phyloP scores from a whole-genome alignment of 441 rosid species.

The Mallotus repandus region DNA sequence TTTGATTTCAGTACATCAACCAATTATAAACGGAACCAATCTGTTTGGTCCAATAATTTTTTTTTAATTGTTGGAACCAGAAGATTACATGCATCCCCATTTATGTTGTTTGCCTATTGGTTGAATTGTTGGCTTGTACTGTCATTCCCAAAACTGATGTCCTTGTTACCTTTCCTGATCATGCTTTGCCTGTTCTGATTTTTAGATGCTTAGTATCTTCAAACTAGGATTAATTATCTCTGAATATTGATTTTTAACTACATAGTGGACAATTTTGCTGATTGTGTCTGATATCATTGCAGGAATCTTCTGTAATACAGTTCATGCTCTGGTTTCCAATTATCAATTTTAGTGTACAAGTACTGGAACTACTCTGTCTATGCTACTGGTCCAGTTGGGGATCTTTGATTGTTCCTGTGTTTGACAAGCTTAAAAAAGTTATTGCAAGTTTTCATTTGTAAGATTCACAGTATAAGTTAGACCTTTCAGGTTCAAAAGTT shows the following conservation, averaged over 20 bases:
- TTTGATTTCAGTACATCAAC: too few relatives aligned
- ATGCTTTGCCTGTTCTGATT: too few relatives aligned
- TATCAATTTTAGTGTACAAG: background rate
- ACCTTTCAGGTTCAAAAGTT: background rate
- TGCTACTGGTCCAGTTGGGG: background rate
- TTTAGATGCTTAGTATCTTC: too few relatives aligned
- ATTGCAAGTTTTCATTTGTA: background rate
- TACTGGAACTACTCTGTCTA: conserved; percentile 1
- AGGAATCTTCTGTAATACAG: conserved; percentile 11
- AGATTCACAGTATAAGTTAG: background rate
- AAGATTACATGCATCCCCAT: too few relatives aligned
- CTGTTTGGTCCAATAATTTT: too few relatives aligned
- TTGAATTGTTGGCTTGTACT: background rate
- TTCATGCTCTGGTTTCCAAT: conserved; percentile 1
- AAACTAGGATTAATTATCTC: background rate
- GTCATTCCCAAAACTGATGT: too few relatives aligned
- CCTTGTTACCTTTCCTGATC: too few relatives aligned
- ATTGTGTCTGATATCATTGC: conserved; percentile 1
- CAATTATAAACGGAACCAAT: too few relatives aligned
- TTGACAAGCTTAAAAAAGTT: background rate
- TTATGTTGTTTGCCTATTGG: too few relatives aligned
- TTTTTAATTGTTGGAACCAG: too few relatives aligned
- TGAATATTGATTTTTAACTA: background rate
- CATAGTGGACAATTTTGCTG: background rate
- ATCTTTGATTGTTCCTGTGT: background rate